Base-by-base conservation (phyloP, 148 eudicot genomes). In the Diospyros lotus region DNA sequence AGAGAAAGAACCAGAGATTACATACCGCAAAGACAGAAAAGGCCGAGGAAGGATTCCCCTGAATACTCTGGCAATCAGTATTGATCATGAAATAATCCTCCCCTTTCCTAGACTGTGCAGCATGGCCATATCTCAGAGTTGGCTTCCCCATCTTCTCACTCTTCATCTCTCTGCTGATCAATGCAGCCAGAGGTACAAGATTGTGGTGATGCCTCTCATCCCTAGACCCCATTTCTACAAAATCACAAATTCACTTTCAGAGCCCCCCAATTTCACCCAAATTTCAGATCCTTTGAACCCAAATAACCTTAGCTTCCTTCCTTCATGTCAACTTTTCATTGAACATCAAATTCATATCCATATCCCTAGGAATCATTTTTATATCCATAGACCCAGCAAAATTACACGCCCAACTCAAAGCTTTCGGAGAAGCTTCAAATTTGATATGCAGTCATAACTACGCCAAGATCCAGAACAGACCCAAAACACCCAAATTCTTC, bases 81-180 rank as follows among this genome's bases (percentile, higher is more conserved):
- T 87, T 93, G 2, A 85, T 82, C 73, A 93, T 75, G 73, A 87
- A 80, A 73, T 80, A 93, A 83, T 93, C 97, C 53, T 93, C 97
- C 73, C 96, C 97, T 85, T 90, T 93, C 82, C 82, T 89, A 55
- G 95, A 85, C 78, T 89, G 89, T 52, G 87, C 93, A 41, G 97
- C 89, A 82, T 86, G 75, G 4, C 97, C 97, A 81, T 79, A 87
- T 48, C 81, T 81, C 71, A 90, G 81, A 17, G 63, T 83, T 15
- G 97, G 97, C 78, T 87, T 93, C 79, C 87, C 95, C 90, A 90
- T 86, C 78, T 87, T 90, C 80, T 93, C 97, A 71, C 62, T 89
- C 79, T 77, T 90, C 81, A 89, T 68, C 75, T 93, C 97, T 72
- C 82, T 84, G 73, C 84, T 84, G 15, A 93, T 87, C 66, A 90